Conservation (phyloP, 2,329 filamentous ascomycete genomes). For the Colletotrichum sp. region DNA sequence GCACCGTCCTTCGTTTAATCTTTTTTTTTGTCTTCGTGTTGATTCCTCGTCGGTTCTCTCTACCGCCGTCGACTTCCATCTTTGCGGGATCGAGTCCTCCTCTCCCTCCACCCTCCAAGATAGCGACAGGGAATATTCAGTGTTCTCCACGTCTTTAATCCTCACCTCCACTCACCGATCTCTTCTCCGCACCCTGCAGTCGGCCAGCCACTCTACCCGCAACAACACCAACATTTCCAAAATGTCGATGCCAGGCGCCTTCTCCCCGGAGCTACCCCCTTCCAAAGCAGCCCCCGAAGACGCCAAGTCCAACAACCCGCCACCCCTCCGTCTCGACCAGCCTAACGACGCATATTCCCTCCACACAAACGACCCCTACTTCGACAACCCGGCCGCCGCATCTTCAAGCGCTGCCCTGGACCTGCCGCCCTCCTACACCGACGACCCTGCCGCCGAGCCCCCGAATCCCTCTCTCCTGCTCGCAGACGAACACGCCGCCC, state of each 20-base stretch:
- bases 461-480: constrained; percentile 24
- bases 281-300: constrained; percentile 8
- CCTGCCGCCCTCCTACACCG: constrained; percentile 50
- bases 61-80: neutral
- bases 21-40: neutral
- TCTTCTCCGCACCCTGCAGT: neutral
- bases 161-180: neutral
- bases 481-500: constrained; percentile 19
- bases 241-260: constrained; percentile 24
- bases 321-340: constrained; percentile 27
- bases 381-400: constrained; percentile 41
- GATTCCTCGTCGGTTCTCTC: neutral
- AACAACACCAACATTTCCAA: neutral
- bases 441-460: constrained; percentile 33
- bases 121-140: neutral
- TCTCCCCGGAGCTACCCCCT: constrained; percentile 18
- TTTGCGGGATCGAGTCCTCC: neutral
- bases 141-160: neutral
- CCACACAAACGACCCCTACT: constrained; percentile 32
- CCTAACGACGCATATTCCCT: constrained; percentile 31
- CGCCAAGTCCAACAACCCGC: neutral
- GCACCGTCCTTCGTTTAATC: constrained; percentile 2
- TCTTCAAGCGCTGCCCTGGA: constrained; percentile 39
- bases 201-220: neutral
- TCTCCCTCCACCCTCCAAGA: neutral